Evolutionary conservation across 75 land plant species (phyloP), one percentile per base, ranked within the genome.

Genomic region (Chamaecyparis obtusa): DNA sequence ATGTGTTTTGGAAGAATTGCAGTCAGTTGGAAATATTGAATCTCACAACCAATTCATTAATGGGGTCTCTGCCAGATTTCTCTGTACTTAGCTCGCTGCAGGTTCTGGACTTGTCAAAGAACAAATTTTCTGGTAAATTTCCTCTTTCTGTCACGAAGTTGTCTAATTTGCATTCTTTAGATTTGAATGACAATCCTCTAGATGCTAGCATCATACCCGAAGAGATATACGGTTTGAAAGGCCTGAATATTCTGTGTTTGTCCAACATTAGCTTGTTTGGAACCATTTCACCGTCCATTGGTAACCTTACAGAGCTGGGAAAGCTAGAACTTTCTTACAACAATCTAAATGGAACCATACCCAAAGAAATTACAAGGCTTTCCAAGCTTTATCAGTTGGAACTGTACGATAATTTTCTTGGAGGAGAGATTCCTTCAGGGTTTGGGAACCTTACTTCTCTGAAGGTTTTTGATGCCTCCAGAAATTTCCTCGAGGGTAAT

Each of bases 1-100:
- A 82, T 3, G 49, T 93, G 49, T 67, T 84, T 2, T 85, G 71
- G 9, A 89, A 85, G 19, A 36, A 49, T 13, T 95, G 95, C 83
- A 79, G 80, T 36, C 71, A 57, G 11, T 83, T 96, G 41, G 87
- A 88, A 57, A 83, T 89, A 64, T 89, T 96, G 80, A 92, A 93
- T 71, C 90, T 96, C 60, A 89, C 90, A 36, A 87, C 85, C 92
- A 97, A 97, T 85, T 21, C 24, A 48, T 90, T 97, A 83, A 37
- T 78, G 33, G 96, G 96, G 2, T 83, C 89, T 21, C 83, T 91
- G 27, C 92, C 91, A 0, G 78, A 89, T 32, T 86, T 89, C 19
- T 33, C 89, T 30, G 46, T 32, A 27, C 44, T 86, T 9, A 44
- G 48, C 21, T 43, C 51, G 37, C 44, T 89, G 48, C 87, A 87